These are phyloP conservation scores for Penicillium soppii DNA, from an alignment of 495 filamentous ascomycete species.

Conservation along the genomic window DNA sequence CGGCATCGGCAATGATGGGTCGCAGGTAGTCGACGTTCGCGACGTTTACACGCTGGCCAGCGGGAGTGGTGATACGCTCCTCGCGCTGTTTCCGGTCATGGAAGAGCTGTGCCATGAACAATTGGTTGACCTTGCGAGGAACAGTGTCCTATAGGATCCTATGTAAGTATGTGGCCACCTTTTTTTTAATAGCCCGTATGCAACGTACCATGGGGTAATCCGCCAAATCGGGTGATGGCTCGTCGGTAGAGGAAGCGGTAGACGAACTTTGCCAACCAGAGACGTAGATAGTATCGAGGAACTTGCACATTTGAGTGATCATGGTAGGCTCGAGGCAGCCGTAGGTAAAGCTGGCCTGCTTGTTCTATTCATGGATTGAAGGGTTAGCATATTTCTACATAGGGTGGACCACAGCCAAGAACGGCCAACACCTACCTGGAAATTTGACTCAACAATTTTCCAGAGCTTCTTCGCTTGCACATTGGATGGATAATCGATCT, in stretches of 20 bases:
- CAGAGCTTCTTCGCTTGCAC: constrained; percentile 90
- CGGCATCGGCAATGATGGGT: constrained; percentile 94
- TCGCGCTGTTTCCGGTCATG: constrained; percentile 98
- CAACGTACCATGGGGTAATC: constrained; percentile 90
- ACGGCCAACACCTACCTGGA: constrained; percentile 56
- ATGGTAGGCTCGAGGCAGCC: constrained; percentile 97
- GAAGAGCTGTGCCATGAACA: constrained; percentile 98
- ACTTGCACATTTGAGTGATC: constrained; percentile 99
- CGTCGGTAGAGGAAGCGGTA: constrained; percentile 89
- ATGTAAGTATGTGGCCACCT: background rate
- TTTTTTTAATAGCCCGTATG: background rate
- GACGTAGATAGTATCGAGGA: constrained; percentile 96
- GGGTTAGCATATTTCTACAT: constrained; percentile 5
- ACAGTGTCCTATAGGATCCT: constrained; percentile 73
- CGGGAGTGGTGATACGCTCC: constrained; percentile 80
- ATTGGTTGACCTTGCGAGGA: constrained; percentile 94
- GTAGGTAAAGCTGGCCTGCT: constrained; percentile 88
- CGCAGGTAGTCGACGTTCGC: constrained; percentile 91
- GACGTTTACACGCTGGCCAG: constrained; percentile 67
- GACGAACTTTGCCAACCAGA: constrained; percentile 99
- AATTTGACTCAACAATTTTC: constrained; percentile 81
- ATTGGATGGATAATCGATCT: constrained; percentile 90
- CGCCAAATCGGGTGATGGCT: constrained; percentile 95
- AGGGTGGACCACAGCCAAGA: background rate
- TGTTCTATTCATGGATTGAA: constrained; percentile 51